Base-by-base conservation (phyloP, 2,329 filamentous ascomycete species). In the Paramyrothecium sp. region DNA sequence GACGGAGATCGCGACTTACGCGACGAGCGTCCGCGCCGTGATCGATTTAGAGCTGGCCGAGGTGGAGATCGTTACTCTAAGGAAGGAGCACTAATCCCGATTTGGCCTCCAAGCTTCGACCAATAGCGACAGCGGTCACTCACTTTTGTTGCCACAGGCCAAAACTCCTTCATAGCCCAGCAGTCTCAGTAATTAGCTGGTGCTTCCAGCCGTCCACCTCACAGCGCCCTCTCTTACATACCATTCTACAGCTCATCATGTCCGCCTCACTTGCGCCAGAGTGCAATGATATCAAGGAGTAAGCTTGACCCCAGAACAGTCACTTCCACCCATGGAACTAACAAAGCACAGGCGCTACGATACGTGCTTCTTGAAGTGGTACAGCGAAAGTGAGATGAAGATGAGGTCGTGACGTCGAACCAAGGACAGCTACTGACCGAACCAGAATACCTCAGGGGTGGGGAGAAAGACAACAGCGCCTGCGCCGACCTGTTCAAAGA, bases 351-450 rank as follows among this genome's bases (percentile, higher is more conserved):
- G 93, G 73, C 91, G 89, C 67, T 99, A 99, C 72, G 95, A 99
- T 74, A 93, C 89, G 54, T 99, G 95, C 78, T 99, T 99, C 73
- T 79, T 99, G 62, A 98, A 97, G 77, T 99, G 95, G 95, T 99
- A 99, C 75, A 97, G 93, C 71, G 95, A 99, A 77, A 98, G 95
- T 97, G 81, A 58, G 89, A 3, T 23, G n/a, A n/a, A n/a, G n/a
- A n/a, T n/a, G n/a, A 16, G 7, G 13, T n/a, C 51, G 26, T 20
- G 30, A 7, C 30, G 11, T 34, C 17, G 21, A 38, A 3, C 8
- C 19, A 8, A 33, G 34, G 17, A 51, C 4, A 21, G 62, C 67
- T 53, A 69, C 53, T 19, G 3, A 56, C 49, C 4, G 38, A 4
- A 19, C 38, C 63, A 95, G 95, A 97, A 75, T 99, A 97, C 69